Evolutionary conservation across 495 filamentous ascomycete genomes (phyloP).

Genomic region (Penicillium psychrofluorescens): DNA sequence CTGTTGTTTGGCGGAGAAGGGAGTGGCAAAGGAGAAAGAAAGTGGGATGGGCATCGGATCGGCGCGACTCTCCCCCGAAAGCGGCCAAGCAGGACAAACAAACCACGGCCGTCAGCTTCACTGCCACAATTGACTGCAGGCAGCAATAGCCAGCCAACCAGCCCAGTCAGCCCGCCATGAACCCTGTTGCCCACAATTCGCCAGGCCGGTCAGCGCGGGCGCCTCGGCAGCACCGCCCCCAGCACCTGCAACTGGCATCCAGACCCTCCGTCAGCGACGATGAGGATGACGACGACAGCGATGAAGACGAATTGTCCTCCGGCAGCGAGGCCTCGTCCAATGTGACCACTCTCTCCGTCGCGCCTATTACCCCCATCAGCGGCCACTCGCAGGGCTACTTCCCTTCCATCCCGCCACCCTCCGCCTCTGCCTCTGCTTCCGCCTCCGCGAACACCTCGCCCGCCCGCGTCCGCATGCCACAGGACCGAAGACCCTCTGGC

Average conservation of each 20-base stretch:
- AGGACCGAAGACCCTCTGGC: slow-evolving; percentile 31
- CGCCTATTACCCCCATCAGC: slow-evolving; percentile 19
- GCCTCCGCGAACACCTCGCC: slow-evolving; percentile 20
- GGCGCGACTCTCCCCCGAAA: too few species aligned
- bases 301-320: slow-evolving; percentile 38
- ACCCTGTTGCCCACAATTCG: slow-evolving; percentile 10
- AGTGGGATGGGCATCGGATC: neutral
- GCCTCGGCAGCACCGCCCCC: neutral
- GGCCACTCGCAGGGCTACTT: slow-evolving; percentile 21
- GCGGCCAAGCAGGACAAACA: too few species aligned
- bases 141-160: neutral
- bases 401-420: slow-evolving; percentile 24
- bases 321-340: slow-evolving; percentile 50
- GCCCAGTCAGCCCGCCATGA: too few species aligned
- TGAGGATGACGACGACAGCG: slow-evolving; percentile 21
- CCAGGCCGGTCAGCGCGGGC: slow-evolving; percentile 20
- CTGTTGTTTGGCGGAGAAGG: neutral
- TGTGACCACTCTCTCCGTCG: slow-evolving; percentile 38
- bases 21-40: neutral
- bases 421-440: slow-evolving; percentile 1
- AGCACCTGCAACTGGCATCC: too few species aligned
- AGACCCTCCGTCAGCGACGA: neutral
- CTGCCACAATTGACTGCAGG: neutral
- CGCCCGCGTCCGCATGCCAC: slow-evolving; percentile 22
- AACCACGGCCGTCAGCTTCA: too few species aligned